These are phyloP conservation scores for Starmerella vaccinii DNA, from an alignment of 805 yeast genomes.

Conservation along the genomic window DNA sequence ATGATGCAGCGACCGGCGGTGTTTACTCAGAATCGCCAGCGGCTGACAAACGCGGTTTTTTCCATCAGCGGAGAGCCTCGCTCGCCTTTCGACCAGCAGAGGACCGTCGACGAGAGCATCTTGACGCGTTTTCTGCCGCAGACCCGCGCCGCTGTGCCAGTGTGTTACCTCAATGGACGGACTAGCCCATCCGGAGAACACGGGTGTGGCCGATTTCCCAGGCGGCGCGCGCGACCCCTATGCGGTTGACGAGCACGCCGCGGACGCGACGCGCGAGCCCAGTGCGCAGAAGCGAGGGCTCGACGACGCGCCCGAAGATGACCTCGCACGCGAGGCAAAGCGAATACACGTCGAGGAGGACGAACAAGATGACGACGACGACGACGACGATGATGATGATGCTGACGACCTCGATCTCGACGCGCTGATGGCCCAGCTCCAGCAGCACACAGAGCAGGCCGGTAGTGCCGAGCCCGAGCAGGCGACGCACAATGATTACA, in stretches of 20 bases:
- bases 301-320: not conserved
- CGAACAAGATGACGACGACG: too few relatives aligned
- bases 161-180: slow-evolving; percentile 15
- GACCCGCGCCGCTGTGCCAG: not conserved
- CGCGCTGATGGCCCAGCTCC: slow-evolving; percentile 25
- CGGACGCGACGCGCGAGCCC: not conserved
- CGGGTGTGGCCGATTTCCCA: slow-evolving; percentile 9
- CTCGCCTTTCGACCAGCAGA: slow-evolving; percentile 1
- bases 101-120: not conserved
- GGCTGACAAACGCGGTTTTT: slow-evolving; percentile 2
- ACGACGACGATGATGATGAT: slow-evolving; percentile 7
- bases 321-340: not conserved
- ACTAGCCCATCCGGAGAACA: slow-evolving; percentile 10
- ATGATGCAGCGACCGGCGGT: too few relatives aligned
- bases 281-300: slow-evolving; percentile 7
- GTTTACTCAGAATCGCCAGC: not conserved
- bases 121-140: not conserved
- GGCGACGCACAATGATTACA: too few relatives aligned
- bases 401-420: slow-evolving; percentile 24
- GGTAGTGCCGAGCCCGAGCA: not conserved
- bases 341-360: not conserved
- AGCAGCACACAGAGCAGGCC: slow-evolving; percentile 21
- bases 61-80: slow-evolving; percentile 6
- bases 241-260: not conserved
- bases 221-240: slow-evolving; percentile 4